Base-by-base conservation (phyloP, 2,329 filamentous ascomycete species). In the Verticillium tricorpus region DNA sequence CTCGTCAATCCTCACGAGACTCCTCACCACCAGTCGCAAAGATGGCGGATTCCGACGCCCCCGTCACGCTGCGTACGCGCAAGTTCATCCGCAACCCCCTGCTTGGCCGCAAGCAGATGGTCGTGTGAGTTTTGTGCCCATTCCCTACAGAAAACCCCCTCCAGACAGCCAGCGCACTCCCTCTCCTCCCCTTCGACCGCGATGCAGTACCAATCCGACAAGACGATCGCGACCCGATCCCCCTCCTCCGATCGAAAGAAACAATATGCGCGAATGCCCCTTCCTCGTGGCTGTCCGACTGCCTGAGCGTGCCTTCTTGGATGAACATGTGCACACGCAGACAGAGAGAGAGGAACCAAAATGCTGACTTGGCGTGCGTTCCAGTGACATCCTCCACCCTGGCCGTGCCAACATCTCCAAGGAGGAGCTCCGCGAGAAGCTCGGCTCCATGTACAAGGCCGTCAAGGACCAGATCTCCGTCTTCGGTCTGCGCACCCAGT, bases 31-130 rank as follows among this genome's bases (percentile, higher is more conserved):
- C 67, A 80, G 76, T 76, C 82, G 83, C 83, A 85, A 96, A 82
- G 81, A 97, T 97, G 94, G 91, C 93, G 83, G 91, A 93, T 83
- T 82, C 82, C 77, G 89, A 92, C 79, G 81, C 82, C 74, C 83
- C 89, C 78, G 89, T 93, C 79, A 93, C 90, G 76, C 84, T 93
- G 84, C 89, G 95, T 86, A 99, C 95, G 83, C 94, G 95, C 91
- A 98, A 98, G 88, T 99, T 99, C 91, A 96, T 98, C 85, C 92
- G 93, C 86, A 99, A 99, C 89, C 92, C 95, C 81, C 92, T 99
- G 78, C 90, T 99, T 79, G 92, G 90, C 80, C 91, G 94, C 82
- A 97, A 96, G 89, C 94, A 98, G 90, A 97, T 98, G 92, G 94
- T 97, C 84, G 91, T 97, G 94, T 97, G 92, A 88, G 91, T 89